Base-by-base conservation (phyloP, 2,329 filamentous ascomycete genomes). In the Colletotrichum tabaci region DNA sequence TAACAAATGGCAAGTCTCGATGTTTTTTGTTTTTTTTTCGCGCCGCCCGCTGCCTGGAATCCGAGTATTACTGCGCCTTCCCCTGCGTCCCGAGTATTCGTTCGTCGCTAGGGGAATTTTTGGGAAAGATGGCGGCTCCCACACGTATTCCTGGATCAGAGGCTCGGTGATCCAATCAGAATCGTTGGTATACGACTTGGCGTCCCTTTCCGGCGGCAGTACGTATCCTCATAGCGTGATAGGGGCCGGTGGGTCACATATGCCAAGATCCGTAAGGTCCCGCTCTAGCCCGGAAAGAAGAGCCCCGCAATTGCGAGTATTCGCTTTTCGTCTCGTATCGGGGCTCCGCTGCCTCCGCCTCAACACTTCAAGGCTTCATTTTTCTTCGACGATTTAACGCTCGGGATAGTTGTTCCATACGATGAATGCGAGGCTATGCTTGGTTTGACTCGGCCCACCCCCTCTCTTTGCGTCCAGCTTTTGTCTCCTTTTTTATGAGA, bases 221-320 rank as follows among this genome's bases (percentile, higher is more conserved):
- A 35, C 30, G 30, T 35, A 35, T 35, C 30, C 9, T 1, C 30
- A 35, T 35, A 35, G 30, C 7, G 30, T 9, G 30, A 9, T 7
- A 35, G 30, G 57, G 61, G 47, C 13, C n/a, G 16, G 44, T 58
- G 62, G 53, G 42, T 9, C 52, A n/a, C 30, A 18, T 53, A n/a
- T 21, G 26, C n/a, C 30, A 69, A 69, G 61, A 53, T 47, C 47
- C 53, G 46, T 46, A 16, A 52, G 61, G 26, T 35, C 7, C 53
- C 44, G 46, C 62, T 21, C 9, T 13, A 49, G 44, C 52, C 38
- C 15, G n/a, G 47, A 50, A 18, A 21, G 1, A 26, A 0, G 57
- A 30, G 64, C 23, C 23, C 57, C 64, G 68, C 50, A 42, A 67
- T 67, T 67, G 50, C 68, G 68, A 57, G 64, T 68, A 67, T 68